Evolutionary conservation across 495 filamentous ascomycete species (phyloP).

Genomic region (Penicillium lagena): DNA sequence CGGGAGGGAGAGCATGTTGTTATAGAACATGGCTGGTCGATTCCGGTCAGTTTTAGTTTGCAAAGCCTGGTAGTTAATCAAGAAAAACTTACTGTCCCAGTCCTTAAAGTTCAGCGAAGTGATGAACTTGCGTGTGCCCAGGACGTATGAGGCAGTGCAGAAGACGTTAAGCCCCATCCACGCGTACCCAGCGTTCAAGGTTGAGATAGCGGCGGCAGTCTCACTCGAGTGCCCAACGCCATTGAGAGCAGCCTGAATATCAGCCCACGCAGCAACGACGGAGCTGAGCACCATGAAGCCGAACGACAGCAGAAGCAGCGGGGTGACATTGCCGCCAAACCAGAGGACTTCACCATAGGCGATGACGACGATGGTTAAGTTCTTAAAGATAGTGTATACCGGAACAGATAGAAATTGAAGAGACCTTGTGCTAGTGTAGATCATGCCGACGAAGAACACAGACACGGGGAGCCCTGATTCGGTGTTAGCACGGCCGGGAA

Average conservation of each 20-base stretch:
- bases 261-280: slow-evolving; percentile 93
- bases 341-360: slow-evolving; percentile 98
- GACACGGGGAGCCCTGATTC: slow-evolving; percentile 99
- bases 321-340: slow-evolving; percentile 92
- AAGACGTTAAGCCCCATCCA: slow-evolving; percentile 99
- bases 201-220: slow-evolving; percentile 70
- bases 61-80: not conserved
- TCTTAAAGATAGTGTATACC: slow-evolving; percentile 99
- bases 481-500: no score
- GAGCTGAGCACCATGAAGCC: slow-evolving; percentile 96
- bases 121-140: slow-evolving; percentile 96
- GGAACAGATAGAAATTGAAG: slow-evolving; percentile 95
- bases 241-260: slow-evolving; percentile 81
- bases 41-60: slow-evolving; percentile 24
- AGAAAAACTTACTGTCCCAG: slow-evolving; percentile 78
- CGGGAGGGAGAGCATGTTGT: slow-evolving; percentile 96
- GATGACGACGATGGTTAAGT: slow-evolving; percentile 96
- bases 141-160: slow-evolving; percentile 83
- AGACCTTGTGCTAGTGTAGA: slow-evolving; percentile 95
- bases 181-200: slow-evolving; percentile 90
- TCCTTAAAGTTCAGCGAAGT: slow-evolving; percentile 99
- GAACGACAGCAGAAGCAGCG: slow-evolving; percentile 90
- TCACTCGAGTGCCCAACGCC: slow-evolving; percentile 48
- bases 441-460: slow-evolving; percentile 95
- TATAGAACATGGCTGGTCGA: slow-evolving; percentile 92